A percentile compares a stretch with the other conserved stretches of the same genome.
Evolutionary conservation across 164 flowering plant genomes (phyloP).

Genomic region (Brasenia schreberi): DNA sequence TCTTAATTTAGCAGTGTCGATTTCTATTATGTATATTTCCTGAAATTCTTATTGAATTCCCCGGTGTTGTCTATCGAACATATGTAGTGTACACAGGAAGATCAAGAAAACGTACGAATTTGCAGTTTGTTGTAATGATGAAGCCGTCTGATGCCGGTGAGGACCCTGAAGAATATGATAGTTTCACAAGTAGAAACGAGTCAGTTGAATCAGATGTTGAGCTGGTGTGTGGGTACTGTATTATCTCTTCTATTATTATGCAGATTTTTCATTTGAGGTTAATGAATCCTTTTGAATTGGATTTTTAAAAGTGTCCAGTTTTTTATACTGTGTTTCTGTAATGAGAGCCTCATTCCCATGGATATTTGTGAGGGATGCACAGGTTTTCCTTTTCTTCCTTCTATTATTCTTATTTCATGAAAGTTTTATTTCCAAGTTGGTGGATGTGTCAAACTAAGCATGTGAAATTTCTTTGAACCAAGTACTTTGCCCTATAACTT

Average conservation of each 20-base stretch:
- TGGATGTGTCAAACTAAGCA: not conserved
- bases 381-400: not conserved
- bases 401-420: not conserved
- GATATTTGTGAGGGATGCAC: not conserved
- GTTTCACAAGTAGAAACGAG: not conserved
- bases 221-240: not conserved
- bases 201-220: not conserved
- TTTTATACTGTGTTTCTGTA: not conserved
- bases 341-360: not conserved
- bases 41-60: too few relatives aligned
- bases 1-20: too few relatives aligned
- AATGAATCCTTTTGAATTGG: not conserved
- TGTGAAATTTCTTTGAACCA: not conserved
- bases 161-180: not conserved
- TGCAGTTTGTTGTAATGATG: not conserved
- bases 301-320: not conserved
- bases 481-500: not conserved
- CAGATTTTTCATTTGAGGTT: not conserved
- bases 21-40: too few relatives aligned
- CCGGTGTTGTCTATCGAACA: too few relatives aligned
- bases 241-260: not conserved
- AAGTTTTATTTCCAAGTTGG: not conserved
- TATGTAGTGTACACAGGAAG: too few relatives aligned
- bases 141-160: not conserved
- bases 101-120: not conserved